Evolutionary conservation across 208 protist genomes (phyloP).

Genomic region (Borovskyia barvae): DNA sequence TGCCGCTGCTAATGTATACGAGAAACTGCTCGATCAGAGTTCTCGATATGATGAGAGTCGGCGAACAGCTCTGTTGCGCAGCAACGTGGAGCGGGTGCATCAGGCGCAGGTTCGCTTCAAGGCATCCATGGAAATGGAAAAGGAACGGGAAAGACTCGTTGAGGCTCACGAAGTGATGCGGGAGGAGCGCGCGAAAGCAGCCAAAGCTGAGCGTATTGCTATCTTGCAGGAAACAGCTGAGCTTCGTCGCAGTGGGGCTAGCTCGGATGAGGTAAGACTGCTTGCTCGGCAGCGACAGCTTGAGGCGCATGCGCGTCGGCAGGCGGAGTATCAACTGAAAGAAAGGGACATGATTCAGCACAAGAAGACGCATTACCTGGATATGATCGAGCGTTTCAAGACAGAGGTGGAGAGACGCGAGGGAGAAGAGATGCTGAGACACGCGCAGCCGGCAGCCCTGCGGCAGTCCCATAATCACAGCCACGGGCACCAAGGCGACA

Average conservation of each 20-base stretch:
- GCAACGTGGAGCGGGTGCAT: conserved; percentile 72
- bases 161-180: conserved; percentile 75
- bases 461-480: conserved; percentile 4
- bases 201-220: conserved; percentile 47
- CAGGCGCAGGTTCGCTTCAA: conserved; percentile 84
- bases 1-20: conserved; percentile 67
- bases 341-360: conserved; percentile 56
- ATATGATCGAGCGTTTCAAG: conserved; percentile 68
- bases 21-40: conserved; percentile 71
- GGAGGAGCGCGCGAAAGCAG: conserved; percentile 36
- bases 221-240: conserved; percentile 63
- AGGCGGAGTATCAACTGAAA: conserved; percentile 69
- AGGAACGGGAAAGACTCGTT: conserved; percentile 68
- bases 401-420: conserved; percentile 73
- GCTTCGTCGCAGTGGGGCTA: conserved; percentile 47
- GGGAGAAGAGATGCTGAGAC: conserved; percentile 69
- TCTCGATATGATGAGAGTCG: conserved; percentile 68
- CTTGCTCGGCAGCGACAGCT: conserved; percentile 53
- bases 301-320: conserved; percentile 46
- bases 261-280: conserved; percentile 35
- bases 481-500: conserved; percentile 3
- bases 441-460: no score
- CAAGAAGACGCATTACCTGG: conserved; percentile 54
- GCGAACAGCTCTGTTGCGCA: conserved; percentile 59
- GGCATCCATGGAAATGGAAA: conserved; percentile 81